Base-by-base conservation (phyloP, 2,329 filamentous ascomycete genomes). In the Erysiphe pulchra region DNA sequence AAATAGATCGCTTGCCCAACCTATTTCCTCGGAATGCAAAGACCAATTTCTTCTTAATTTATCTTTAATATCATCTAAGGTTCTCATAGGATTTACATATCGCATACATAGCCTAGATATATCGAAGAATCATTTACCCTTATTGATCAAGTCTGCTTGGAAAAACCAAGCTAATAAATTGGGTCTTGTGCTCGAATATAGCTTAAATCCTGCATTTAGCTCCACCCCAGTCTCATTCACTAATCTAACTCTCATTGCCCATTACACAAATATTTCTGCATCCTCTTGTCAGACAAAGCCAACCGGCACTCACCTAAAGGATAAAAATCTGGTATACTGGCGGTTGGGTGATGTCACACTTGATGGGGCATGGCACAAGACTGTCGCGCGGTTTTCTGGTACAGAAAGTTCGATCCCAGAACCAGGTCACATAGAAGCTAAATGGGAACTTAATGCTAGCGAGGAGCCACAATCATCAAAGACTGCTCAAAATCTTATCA, bases 41-140 rank as follows among this genome's bases (percentile, higher is more conserved):
- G 86, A 92, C 48, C 78, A 87, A 56, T 98, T 92, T 62, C 72
- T 66, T 0, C 65, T 98, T 31, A 73, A 86, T 50, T 63, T 90
- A n/a, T 44, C 7, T 68, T 75, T 13, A 75, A 77, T 57, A 71
- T 94, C 51, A 63, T 68, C 49, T 75, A 77, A 54, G 77, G 39
- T 82, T 1, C 71, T 78, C 0, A 76, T 87, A 7, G 87, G 80
- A 8, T 95, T 98, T 65, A 92, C 90, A 48, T 98, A 95, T 61
- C 81, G 86, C 55, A 67, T 94, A 11, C 82, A 90, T 52, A 62
- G 81, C 30, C 67, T 72, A 16, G 57, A 62, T 33, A 68, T 66
- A 47, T 58, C 70, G 13, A 62, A 68, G 10, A 56, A 64, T 4
- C 71, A 73, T 53, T 70, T 70, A 10, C 77, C 78, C 0, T 61